phyloP scores from a whole-genome alignment of 192 early-diverging fungal species.

The Linderina pennispora region DNA sequence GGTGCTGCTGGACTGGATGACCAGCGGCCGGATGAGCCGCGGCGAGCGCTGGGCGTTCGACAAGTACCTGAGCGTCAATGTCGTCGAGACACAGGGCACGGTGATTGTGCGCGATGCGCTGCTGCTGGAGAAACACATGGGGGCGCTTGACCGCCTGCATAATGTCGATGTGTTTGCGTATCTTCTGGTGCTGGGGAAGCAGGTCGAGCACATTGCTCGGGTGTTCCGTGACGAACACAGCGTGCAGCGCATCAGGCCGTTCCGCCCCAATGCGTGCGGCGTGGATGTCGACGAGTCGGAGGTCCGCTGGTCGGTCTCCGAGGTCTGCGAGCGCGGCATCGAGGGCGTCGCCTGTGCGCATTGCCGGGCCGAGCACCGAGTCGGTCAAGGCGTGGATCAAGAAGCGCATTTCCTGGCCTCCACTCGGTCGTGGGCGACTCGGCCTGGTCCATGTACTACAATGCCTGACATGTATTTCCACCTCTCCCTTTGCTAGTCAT shows the following conservation, averaged over 20 bases:
- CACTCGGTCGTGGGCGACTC: slow-evolving; percentile 22
- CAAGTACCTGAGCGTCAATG: slow-evolving; percentile 49
- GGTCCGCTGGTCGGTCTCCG: slow-evolving; percentile 42
- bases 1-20: slow-evolving; percentile 81
- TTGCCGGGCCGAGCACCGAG: slow-evolving; percentile 22
- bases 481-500: too few relatives aligned
- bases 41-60: slow-evolving; percentile 74
- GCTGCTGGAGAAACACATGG: slow-evolving; percentile 3
- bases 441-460: slow-evolving; percentile 43
- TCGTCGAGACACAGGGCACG: slow-evolving; percentile 5
- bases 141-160: slow-evolving; percentile 1
- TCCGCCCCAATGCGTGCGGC: not conserved
- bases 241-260: slow-evolving; percentile 19
- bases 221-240: slow-evolving; percentile 20
- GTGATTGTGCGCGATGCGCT: slow-evolving; percentile 32
- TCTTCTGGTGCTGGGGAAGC: slow-evolving; percentile 26
- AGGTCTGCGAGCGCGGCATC: slow-evolving; percentile 12
- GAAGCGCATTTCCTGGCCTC: slow-evolving; percentile 2
- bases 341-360: slow-evolving; percentile 31
- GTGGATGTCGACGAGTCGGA: not conserved
- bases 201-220: slow-evolving; percentile 2
- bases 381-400: slow-evolving; percentile 31
- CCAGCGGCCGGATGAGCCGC: slow-evolving; percentile 60
- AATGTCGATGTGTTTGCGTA: slow-evolving; percentile 30
- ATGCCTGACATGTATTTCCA: slow-evolving; percentile 3